Conservation (phyloP, 1,284 basidiomycete species). For the Microbotryum lychnidis-dioicae region DNA sequence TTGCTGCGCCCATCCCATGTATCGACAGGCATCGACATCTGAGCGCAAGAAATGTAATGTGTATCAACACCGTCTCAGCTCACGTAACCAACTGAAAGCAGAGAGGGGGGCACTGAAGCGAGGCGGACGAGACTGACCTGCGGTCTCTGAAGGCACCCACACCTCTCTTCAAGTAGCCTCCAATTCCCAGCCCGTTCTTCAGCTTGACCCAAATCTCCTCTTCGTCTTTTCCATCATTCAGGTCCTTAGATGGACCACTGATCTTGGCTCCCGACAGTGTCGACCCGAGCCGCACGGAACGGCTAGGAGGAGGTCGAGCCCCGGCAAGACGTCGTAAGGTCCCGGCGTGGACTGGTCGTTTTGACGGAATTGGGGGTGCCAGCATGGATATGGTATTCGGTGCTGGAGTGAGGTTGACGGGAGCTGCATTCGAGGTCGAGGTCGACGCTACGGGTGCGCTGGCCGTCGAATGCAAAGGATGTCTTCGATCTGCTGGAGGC, state of each 20-base stretch:
- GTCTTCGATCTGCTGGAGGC: no score
- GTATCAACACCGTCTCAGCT: background rate
- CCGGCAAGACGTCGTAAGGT: conserved; percentile 18
- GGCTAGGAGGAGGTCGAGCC: conserved; percentile 5
- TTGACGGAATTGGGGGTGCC: conserved; percentile 2
- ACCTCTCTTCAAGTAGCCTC: conserved; percentile 31
- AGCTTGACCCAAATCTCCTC: conserved; percentile 32
- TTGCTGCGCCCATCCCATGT: conserved; percentile 33
- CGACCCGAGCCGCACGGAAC: background rate
- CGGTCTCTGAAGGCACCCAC: conserved; percentile 29
- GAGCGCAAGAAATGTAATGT: background rate
- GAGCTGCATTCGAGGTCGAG: no score
- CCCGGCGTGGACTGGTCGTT: conserved; percentile 14
- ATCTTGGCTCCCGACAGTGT: conserved; percentile 19
- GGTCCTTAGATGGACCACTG: conserved; percentile 24
- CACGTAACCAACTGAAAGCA: background rate
- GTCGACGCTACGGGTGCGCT: no score
- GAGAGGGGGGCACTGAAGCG: background rate
- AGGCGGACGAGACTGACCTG: conserved; percentile 21
- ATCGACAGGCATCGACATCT: conserved; percentile 25
- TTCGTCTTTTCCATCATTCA: conserved; percentile 6
- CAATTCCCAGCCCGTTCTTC: conserved; percentile 21
- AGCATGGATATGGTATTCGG: no score
- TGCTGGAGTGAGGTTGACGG: no score
- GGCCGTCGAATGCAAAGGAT: no score